A percentile compares a stretch with the other conserved stretches of the same genome.
These are phyloP conservation scores for Strigomonas culicis DNA, from an alignment of 208 protist genomes.

Conservation along the genomic window DNA sequence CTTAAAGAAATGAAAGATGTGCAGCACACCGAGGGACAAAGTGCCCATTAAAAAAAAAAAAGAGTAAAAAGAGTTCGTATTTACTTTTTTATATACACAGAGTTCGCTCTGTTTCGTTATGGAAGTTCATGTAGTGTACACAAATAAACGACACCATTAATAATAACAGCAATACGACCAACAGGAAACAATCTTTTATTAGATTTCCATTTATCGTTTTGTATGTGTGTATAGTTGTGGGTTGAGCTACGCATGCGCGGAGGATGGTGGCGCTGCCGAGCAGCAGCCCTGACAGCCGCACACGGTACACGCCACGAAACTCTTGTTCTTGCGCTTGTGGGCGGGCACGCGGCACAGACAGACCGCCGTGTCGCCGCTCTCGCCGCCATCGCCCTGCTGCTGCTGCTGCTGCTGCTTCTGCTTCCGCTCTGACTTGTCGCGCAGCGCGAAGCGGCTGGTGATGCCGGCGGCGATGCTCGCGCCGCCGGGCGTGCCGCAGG, in stretches of 20 bases:
- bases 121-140: constrained; percentile 6
- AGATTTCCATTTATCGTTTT: no score
- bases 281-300: constrained; percentile 79
- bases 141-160: not conserved
- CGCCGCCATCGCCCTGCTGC: not conserved
- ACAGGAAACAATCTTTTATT: no score
- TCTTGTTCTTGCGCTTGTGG: constrained; percentile 42
- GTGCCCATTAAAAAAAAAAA: not conserved
- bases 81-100: not conserved
- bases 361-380: constrained; percentile 21
- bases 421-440: constrained; percentile 40
- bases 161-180: no score
- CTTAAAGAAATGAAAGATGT: no score
- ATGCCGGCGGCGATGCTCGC: constrained; percentile 51
- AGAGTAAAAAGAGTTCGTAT: not conserved
- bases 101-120: constrained; percentile 1
- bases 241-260: not conserved
- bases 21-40: not conserved
- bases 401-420: constrained; percentile 7
- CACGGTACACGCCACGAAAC: constrained; percentile 64
- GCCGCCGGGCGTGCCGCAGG: constrained; percentile 67
- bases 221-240: no score
- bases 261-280: constrained; percentile 34
- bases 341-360: constrained; percentile 82
- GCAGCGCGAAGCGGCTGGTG: constrained; percentile 49